These are phyloP conservation scores for Mercurialis annua DNA, from an alignment of 345 rosid genomes.

Conservation along the genomic window DNA sequence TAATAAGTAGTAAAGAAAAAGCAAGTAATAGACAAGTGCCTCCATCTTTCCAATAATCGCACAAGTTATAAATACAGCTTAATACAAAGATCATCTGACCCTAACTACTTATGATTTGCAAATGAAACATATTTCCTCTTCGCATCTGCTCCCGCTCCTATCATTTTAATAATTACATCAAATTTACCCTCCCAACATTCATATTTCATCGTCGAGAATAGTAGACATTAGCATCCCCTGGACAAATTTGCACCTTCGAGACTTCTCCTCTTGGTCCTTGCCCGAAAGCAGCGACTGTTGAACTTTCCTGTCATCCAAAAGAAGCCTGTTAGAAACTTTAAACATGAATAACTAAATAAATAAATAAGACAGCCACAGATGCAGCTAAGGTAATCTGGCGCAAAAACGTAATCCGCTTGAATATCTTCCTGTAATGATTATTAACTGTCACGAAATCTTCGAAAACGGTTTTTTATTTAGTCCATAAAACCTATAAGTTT, in stretches of 20 bases:
- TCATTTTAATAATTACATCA: conserved; percentile 11
- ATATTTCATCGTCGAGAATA: conserved; percentile 41
- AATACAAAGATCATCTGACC: conserved; percentile 18
- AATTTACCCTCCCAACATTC: conserved; percentile 16
- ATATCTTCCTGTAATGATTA: no score
- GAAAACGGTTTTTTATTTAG: no score
- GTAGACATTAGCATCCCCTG: conserved; percentile 51
- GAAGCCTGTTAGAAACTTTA: conserved; percentile 15
- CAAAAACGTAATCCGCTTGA: no score
- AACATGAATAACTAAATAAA: not conserved
- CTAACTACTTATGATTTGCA: conserved; percentile 21
- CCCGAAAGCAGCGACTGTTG: conserved; percentile 27
- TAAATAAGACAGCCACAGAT: not conserved
- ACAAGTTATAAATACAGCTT: conserved; percentile 27
- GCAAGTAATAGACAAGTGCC: conserved; percentile 6
- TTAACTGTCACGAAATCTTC: no score
- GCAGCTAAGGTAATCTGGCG: no score
- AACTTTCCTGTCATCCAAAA: conserved; percentile 32
- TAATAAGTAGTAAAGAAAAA: no score
- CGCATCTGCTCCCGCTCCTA: conserved; percentile 17
- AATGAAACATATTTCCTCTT: conserved; percentile 25
- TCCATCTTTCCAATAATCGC: conserved; percentile 41
- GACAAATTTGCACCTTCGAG: conserved; percentile 45
- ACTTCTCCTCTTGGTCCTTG: conserved; percentile 56
- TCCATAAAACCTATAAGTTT: no score